Evolutionary conservation across 2,329 filamentous ascomycete species (phyloP).

Genomic region (Aspergillus awamori): DNA sequence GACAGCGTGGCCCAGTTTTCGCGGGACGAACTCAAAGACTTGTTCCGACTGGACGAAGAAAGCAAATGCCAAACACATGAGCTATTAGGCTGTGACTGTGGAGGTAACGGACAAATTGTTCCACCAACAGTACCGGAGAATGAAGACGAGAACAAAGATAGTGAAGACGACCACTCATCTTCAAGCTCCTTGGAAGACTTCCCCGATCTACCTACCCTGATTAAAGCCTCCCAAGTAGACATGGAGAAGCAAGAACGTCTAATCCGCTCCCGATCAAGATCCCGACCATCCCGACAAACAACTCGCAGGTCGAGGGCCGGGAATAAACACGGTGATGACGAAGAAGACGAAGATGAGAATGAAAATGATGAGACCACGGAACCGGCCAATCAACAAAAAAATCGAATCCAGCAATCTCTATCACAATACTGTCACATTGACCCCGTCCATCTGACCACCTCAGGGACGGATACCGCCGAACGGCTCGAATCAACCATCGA

Average conservation of each 20-base stretch:
- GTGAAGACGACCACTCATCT: slow-evolving; percentile 3
- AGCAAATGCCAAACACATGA: slow-evolving; percentile 69
- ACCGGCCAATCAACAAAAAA: slow-evolving; percentile 25
- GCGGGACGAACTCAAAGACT: slow-evolving; percentile 65
- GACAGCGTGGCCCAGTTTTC: slow-evolving; percentile 63
- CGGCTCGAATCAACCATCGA: slow-evolving; percentile 32
- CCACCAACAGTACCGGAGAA: neutral
- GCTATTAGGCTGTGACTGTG: slow-evolving; percentile 65
- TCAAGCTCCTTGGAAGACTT: slow-evolving; percentile 26
- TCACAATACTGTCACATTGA: slow-evolving; percentile 50
- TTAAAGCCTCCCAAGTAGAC: slow-evolving; percentile 46
- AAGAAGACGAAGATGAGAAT: no score
- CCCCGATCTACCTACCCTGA: slow-evolving; percentile 35
- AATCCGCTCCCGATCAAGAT: neutral
- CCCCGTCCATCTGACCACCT: slow-evolving; percentile 31
- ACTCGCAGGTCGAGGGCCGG: neutral
- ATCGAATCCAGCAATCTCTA: slow-evolving; percentile 47
- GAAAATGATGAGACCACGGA: neutral
- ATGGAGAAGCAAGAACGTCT: slow-evolving; percentile 38
- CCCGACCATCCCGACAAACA: no score
- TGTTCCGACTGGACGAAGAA: slow-evolving; percentile 67
- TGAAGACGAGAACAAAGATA: slow-evolving; percentile 7
- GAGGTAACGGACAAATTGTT: slow-evolving; percentile 51
- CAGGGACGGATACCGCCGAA: slow-evolving; percentile 17
- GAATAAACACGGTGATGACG: neutral